Evolutionary conservation across 2,329 filamentous ascomycete genomes (phyloP), one percentile per base, ranked within the genome.

Genomic region (Trichoderma polysporum): DNA sequence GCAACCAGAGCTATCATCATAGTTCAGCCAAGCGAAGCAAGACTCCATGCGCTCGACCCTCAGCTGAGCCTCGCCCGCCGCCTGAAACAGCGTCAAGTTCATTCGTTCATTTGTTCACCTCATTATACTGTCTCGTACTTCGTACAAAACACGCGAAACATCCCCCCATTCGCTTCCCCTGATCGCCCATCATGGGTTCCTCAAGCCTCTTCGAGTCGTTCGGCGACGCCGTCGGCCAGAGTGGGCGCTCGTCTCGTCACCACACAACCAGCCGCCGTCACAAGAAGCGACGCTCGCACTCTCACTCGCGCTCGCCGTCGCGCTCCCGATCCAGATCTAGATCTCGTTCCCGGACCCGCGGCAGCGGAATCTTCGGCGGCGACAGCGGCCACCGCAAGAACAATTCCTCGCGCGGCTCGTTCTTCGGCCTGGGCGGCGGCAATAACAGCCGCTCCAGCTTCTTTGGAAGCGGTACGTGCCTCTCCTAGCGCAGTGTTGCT

Each of bases 401-500:
- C 74, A 82, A 79, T 71, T 73, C 78, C 50, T 81, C 79, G n/a
- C 74, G 78, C 29, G 76, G 78, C 35, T 82, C 81, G 61, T 82
- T 86, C 73, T 85, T 84, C 69, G 78, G 82, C 50, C 73, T 83
- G 53, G 80, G 81, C 63, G 80, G 81, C 63, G 78, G 79, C 64
- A 81, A 82, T 68, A 73, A 73, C 66, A 81, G 78, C 69, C 78
- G 80, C 50, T 79, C 79, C 60, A 81, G 78, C 70, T 80, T 85
- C 74, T 85, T 85, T 69, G 79, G 79, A 25, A 74, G 75, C 56
- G 78, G 81, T 82, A 75, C 33, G 76, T 75, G 19, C 41, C 37
- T 17, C 3, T 9, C 19, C 3, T 19, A n/a, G 8, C n/a, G n/a
- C n/a, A n/a, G n/a, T n/a, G n/a, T n/a, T n/a, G n/a, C n/a, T n/a